Evolutionary conservation across 2,329 filamentous ascomycete genomes (phyloP).

Genomic region (Tolypocladium pustulatum): DNA sequence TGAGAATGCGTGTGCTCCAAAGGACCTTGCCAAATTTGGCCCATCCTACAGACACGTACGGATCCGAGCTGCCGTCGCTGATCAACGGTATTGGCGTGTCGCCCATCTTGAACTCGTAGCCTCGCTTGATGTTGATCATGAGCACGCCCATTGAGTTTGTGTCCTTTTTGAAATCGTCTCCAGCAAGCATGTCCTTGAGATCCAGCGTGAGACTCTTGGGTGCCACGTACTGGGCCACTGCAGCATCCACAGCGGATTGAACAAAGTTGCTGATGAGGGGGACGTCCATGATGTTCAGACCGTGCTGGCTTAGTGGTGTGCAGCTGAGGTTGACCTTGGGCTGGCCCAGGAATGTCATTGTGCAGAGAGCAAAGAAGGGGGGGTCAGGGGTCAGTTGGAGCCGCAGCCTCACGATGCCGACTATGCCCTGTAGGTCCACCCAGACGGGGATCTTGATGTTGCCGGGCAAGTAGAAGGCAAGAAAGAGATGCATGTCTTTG

Average conservation of each 20-base stretch:
- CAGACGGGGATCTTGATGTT: constrained; percentile 52
- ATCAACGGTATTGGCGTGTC: constrained; percentile 52
- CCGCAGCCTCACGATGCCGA: constrained; percentile 59
- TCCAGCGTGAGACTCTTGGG: constrained; percentile 66
- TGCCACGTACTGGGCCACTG: constrained; percentile 65
- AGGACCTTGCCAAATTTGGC: constrained; percentile 64
- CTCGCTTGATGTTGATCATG: constrained; percentile 54
- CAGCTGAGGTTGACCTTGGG: constrained; percentile 63
- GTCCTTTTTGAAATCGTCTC: constrained; percentile 72
- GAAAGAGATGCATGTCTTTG: constrained; percentile 52
- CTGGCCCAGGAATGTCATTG: constrained; percentile 64
- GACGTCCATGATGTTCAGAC: constrained; percentile 64
- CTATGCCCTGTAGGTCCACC: constrained; percentile 63
- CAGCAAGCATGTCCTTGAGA: constrained; percentile 66
- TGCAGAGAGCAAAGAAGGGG: constrained; percentile 67
- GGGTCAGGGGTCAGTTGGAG: constrained; percentile 67
- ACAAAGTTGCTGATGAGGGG: constrained; percentile 67
- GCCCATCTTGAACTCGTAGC: constrained; percentile 61
- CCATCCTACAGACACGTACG: constrained; percentile 65
- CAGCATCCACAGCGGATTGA: constrained; percentile 62
- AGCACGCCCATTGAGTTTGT: constrained; percentile 54
- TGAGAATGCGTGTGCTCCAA: constrained; percentile 50
- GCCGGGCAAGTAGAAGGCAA: constrained; percentile 58
- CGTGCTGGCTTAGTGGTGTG: constrained; percentile 57
- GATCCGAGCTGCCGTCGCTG: constrained; percentile 52